Percentiles rank a stretch among this genome's conserved stretches.
Conservation (phyloP, 768 basidiomycete genomes). For the Boletus bicolor region DNA sequence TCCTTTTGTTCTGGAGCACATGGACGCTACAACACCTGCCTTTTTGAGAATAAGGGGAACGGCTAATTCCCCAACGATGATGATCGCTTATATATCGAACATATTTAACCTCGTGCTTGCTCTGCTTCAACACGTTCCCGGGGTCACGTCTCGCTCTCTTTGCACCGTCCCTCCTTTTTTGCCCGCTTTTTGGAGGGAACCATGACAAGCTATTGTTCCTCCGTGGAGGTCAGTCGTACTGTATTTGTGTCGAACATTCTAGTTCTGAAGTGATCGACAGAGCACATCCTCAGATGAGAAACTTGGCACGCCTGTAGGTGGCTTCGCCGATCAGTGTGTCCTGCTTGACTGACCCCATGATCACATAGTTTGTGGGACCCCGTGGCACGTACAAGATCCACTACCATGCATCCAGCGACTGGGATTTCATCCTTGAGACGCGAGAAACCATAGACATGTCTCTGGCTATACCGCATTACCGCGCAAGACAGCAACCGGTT, state of each 20-base stretch:
- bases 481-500: conserved; percentile 68
- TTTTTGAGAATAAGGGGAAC: conserved; percentile 29
- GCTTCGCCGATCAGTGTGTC: background rate
- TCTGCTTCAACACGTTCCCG: conserved; percentile 2
- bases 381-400: conserved; percentile 61
- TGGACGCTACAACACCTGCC: conserved; percentile 30
- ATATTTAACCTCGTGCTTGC: conserved; percentile 16
- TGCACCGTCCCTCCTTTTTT: background rate
- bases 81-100: conserved; percentile 6
- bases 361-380: conserved; percentile 29
- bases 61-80: conserved; percentile 1
- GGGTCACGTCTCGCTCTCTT: background rate
- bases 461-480: conserved; percentile 74
- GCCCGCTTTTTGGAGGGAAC: conserved; percentile 1
- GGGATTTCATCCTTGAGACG: conserved; percentile 65
- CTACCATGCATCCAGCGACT: conserved; percentile 56
- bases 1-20: conserved; percentile 27
- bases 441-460: conserved; percentile 57
- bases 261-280: conserved; percentile 18
- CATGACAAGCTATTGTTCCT: conserved; percentile 29
- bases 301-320: conserved; percentile 12
- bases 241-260: background rate
- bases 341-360: background rate
- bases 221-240: conserved; percentile 25
- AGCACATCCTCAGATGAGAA: conserved; percentile 24